Base-by-base conservation (phyloP, 371 early-diverging fungal species). In the Mortierella sp. region DNA sequence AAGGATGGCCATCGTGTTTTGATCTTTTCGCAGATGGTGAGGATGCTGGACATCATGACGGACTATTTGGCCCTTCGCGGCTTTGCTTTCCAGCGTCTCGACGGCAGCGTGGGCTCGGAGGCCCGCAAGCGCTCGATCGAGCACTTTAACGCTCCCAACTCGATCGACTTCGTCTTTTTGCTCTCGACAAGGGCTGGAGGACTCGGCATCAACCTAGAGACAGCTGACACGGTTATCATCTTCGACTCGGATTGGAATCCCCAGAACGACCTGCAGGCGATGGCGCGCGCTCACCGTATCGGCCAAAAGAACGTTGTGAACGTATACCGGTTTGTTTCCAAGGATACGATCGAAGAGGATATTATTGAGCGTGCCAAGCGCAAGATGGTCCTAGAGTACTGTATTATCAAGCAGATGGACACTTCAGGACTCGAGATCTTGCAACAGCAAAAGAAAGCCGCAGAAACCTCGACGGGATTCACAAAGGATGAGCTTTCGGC, bases 241-340 rank as follows among this genome's bases (percentile, higher is more conserved):
- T 99, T 97, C 83, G 99, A 99, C 76, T 95, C 96, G 30, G 99
- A 99, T 79, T 99, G 99, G 95, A 99, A 99, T 79, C 99, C 99
- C 5, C 99, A 99, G 79, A 99, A 97, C 73, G 99, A 99, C 78
- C 80, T 99, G 51, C 99, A 99, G 82, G 99, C 99, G 39, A 99
- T 99, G 98, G 99, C 99, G 4, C 92, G 99, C 50, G 99, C 98
- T 3, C 99, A 99, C 83, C 92, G 99, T 72, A 94, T 97, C 68
- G 99, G 99, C 0, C 99, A 99, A 70, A 99, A 94, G 72, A 97
- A 96, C 61, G 88, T 92, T 15, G 99, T 99, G 26, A 97, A 96
- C 58, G 99, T 99, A 2, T 99, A 99, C 78, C 91, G 99, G 44
- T 94, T 99, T 65, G 94, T 99, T 9, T 90, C 97, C 34, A 97